These are phyloP conservation scores for Colletotrichum sp. DNA, from an alignment of 2,329 filamentous ascomycete species.

Conservation along the genomic window DNA sequence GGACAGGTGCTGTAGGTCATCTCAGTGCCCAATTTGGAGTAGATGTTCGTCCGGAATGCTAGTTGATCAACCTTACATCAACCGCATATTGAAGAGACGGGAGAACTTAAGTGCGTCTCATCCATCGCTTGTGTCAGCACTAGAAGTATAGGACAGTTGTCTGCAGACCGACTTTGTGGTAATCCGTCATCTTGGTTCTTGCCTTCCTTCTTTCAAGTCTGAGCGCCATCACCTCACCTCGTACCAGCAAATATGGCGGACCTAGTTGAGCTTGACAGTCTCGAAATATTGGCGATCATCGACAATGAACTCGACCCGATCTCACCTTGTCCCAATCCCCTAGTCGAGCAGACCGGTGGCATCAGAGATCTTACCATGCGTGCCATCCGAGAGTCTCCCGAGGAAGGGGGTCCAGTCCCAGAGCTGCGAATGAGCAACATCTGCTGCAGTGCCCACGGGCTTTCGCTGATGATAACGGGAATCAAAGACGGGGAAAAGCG, in stretches of 20 bases:
- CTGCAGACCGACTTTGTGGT: neutral
- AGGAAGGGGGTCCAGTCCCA: slow-evolving; percentile 43
- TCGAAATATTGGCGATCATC: slow-evolving; percentile 55
- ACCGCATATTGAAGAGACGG: neutral
- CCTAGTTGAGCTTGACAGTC: slow-evolving; percentile 29
- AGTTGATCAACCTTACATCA: neutral
- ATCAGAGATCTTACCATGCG: slow-evolving; percentile 45
- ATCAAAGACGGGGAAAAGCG: slow-evolving; percentile 47
- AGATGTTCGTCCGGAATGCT: neutral
- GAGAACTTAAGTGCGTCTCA: neutral
- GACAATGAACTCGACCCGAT: slow-evolving; percentile 61
- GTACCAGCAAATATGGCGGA: neutral
- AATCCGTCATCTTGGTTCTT: neutral
- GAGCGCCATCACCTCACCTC: neutral
- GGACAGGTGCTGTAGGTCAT: neutral
- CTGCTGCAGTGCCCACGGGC: slow-evolving; percentile 59
- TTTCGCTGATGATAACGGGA: slow-evolving; percentile 57
- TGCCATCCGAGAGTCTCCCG: slow-evolving; percentile 34
- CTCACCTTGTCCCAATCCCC: slow-evolving; percentile 48
- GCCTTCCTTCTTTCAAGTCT: neutral
- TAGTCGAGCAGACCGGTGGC: slow-evolving; percentile 45
- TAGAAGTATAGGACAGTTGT: neutral
- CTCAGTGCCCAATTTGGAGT: neutral
- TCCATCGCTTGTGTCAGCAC: neutral
- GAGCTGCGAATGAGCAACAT: slow-evolving; percentile 55